Evolutionary conservation across 805 yeast species (phyloP), one percentile per base, ranked within the genome.

Genomic region (Teunomyces pallodes): DNA sequence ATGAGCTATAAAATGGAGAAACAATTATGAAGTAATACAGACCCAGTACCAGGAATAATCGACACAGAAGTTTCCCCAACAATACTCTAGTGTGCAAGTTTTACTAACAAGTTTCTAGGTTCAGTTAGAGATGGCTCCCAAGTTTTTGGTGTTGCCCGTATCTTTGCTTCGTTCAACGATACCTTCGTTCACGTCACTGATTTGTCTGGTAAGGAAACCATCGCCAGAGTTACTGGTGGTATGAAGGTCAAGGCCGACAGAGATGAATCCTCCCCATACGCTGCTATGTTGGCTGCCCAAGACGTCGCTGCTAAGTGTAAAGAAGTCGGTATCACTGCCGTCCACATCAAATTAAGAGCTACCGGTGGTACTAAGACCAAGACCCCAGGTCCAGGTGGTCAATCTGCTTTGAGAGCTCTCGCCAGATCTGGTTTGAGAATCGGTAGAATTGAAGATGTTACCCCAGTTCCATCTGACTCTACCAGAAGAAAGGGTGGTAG

Each of bases 401-500:
- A 94, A 84, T 87, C 96, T 63, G 96, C 97, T 77, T 80, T 92
- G 77, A 87, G 99, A 87, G 97, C 98, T 74, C 80, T 92, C 72
- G 98, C 99, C 71, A 91, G 99, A 86, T 90, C 98, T 64, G 99
- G 99, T 77, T 84, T 94, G 80, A 91, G 96, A 86, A 94, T 94
- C 65, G 99, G 99, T 70, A 90, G 99, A 82, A 94, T 94, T 68
- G 99, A 95, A 84, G 99, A 94, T 79, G 99, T 94, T 65, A 94
- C 99, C 66, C 99, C 99, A 79, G 91, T 94, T 70, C 99, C 99
- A 79, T 94, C 99, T 66, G 99, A 94, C 81, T 91, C 98, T 70
- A 95, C 99, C 79, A 94, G 99, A 87, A 89, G 92, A 90, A 95
- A 94, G 96, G 99, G 99, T 90, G 99, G 99, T 89, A 94, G 99